Conservation (phyloP, 208 protist species). For the Angomonas deanei region DNA sequence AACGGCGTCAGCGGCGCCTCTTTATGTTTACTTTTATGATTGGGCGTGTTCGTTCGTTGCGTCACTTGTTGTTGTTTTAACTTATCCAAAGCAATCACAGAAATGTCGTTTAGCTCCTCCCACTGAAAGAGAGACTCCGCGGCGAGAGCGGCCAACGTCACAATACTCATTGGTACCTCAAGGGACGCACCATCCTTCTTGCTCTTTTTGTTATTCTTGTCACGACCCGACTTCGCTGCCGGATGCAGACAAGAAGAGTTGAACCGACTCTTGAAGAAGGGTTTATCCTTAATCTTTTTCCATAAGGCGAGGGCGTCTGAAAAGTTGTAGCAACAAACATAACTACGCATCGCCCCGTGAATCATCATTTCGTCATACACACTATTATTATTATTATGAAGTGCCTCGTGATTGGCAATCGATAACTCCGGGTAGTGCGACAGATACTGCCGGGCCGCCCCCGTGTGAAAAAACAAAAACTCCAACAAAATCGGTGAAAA, state of each 20-base stretch:
- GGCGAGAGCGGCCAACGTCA: constrained; percentile 53
- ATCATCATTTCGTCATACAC: constrained; percentile 18
- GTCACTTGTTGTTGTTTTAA: no score
- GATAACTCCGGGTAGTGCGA: neutral
- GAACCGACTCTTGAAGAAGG: neutral
- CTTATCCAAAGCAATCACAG: neutral
- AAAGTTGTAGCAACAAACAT: constrained; percentile 64
- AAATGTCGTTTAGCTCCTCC: constrained; percentile 59
- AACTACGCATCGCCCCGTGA: constrained; percentile 67
- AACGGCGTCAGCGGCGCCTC: no score
- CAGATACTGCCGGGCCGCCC: constrained; percentile 2
- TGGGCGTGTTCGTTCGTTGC: no score
- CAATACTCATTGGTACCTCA: constrained; percentile 17
- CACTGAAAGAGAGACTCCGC: constrained; percentile 71
- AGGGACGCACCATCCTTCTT: neutral
- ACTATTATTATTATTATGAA: neutral
- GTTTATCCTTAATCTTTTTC: constrained; percentile 13
- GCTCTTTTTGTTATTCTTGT: neutral
- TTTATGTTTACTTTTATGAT: no score
- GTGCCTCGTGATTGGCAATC: no score
- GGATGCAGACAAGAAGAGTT: neutral
- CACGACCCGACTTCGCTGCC: neutral
- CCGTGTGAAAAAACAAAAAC: neutral
- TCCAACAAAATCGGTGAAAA: neutral
- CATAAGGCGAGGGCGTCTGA: constrained; percentile 61